Evolutionary conservation across 2,329 filamentous ascomycete species (phyloP).

Genomic region (Aspergillus costaricaensis): DNA sequence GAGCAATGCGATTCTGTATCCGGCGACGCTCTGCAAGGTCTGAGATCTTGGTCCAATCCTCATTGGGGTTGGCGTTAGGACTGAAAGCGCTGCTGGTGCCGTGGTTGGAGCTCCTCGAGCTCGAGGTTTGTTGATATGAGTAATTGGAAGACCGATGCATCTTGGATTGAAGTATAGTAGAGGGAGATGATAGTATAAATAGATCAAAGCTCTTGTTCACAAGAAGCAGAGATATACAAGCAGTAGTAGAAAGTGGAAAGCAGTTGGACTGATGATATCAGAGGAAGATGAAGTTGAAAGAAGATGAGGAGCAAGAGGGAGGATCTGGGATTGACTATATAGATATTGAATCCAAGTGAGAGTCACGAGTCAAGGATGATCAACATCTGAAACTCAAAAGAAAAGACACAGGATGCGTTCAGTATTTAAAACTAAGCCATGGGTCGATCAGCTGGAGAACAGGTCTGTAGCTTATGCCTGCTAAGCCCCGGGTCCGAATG

Average conservation of each 20-base stretch:
- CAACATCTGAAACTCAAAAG: conserved; percentile 15
- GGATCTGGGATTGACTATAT: conserved; percentile 30
- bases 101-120: conserved; percentile 68
- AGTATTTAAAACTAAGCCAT: conserved; percentile 25
- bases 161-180: conserved; percentile 13
- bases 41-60: conserved; percentile 99
- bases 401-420: conserved; percentile 14
- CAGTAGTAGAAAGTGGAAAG: not conserved
- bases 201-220: not conserved
- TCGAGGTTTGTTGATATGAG: conserved; percentile 27
- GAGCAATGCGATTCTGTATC: conserved; percentile 97
- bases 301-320: conserved; percentile 14
- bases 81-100: conserved; percentile 93
- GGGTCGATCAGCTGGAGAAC: conserved; percentile 22
- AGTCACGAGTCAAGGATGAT: conserved; percentile 11
- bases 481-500: conserved; percentile 27
- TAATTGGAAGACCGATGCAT: conserved; percentile 39
- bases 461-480: conserved; percentile 19
- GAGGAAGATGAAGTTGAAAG: conserved; percentile 5
- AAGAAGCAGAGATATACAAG: not conserved
- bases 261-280: not conserved
- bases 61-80: conserved; percentile 89
- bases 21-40: conserved; percentile 90
- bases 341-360: conserved; percentile 14
- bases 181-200: not conserved